Base-by-base conservation (phyloP, 1,284 basidiomycete species). In the Cystobasidium slooffiae region DNA sequence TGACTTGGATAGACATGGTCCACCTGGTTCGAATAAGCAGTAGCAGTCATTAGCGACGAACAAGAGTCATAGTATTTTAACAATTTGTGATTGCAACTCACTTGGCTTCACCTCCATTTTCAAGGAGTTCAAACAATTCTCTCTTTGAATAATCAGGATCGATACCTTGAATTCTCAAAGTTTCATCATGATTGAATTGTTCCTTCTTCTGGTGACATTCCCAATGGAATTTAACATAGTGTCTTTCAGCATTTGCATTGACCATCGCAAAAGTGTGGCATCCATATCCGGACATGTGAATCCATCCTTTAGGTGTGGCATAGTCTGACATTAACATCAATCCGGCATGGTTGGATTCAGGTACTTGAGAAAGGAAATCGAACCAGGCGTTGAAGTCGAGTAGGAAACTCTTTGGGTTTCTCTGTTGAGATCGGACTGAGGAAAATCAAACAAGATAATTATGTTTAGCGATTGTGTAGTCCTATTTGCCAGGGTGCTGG, bases 221-320 rank as follows among this genome's bases (percentile, higher is more conserved):
- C 64, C 66, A 64, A 24, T 63, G 56, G 53, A 74, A 94, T 82
- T 94, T 94, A 82, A 93, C 91, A 78, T 93, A 93, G 75, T 86
- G 85, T 1, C 88, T 86, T 78, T 91, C 86, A 67, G 88, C 88
- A 18, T 86, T 80, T 0, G 83, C 84, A 78, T 92, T 92, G 72
- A 89, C 79, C 16, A 93, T 84, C 6, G 89, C 62, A 63, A 59
- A 66, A 46, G 65, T 68, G 31, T 67, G 61, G 46, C 76, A 67
- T 52, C 69, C 70, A 58, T 80, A 81, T 24, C 79, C 81, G 39
- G 76, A 77, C 70, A 81, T 81, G 69, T 80, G 76, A 58, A 79
- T 77, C 70, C 70, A 73, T 44, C 70, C 69, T 62, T 79, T 79
- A 7, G 81, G 81, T 8, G 81, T 82, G 20, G 79, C 81, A 59